Evolutionary conservation across 441 rosid species (phyloP), one percentile per base, ranked within the genome.

Genomic region (Mallotus japonicus): DNA sequence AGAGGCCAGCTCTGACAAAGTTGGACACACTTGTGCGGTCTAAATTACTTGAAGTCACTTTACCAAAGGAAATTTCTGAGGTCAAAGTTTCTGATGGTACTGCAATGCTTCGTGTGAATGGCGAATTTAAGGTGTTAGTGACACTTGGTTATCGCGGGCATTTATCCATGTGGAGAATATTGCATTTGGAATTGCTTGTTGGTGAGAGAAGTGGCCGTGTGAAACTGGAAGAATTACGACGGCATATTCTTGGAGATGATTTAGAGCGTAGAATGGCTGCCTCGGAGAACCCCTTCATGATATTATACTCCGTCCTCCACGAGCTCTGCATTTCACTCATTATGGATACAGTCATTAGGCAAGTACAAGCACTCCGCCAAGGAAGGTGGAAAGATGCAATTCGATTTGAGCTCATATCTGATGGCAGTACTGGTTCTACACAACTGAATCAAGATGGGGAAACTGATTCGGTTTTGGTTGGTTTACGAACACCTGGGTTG

Each of bases 141-240:
- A 96, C 98, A 80, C 99, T 96, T 83, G 99, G 98, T 81, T 96
- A 96, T 74, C 90, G 98, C 59, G 99, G 99, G 34, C 96, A 92
- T 78, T 77, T 90, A 58, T 83, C 97, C 17, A 80, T 96, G 92
- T 96, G 99, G 99, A 93, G 99, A 85, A 96, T 96, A 84, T 81
- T 96, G 83, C 96, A 92, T 85, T 78, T 96, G 83, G 97, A 96
- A 86, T 87, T 96, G 80, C 97, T 93, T 73, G 98, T 96, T 78
- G 98, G 99, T 81, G 98, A 96, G 85, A 87, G 82, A 83, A 87
- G 86, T 73, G 97, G 99, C 50, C 81, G 65, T 37, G 89, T 89
- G 61, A 88, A 89, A 76, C 77, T 96, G 70, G 98, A 93, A 79
- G 86, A 86, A 79, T 76, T 81, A 42, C 90, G 95, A 55, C 82